phyloP scores from a whole-genome alignment of 1,284 basidiomycete genomes.

The Macrocystidia cucumis region DNA sequence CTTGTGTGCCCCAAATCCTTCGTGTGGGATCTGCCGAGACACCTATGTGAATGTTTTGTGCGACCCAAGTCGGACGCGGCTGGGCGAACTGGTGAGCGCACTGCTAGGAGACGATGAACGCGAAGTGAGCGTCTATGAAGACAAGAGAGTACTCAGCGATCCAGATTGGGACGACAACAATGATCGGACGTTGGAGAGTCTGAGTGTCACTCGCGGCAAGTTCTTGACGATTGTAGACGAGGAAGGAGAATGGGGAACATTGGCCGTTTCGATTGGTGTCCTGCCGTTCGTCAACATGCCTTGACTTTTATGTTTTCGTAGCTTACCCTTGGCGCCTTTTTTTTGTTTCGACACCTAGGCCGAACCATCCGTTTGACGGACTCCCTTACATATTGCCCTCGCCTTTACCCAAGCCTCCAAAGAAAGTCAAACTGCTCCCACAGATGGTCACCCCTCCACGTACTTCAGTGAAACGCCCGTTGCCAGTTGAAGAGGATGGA shows the following conservation, averaged over 20 bases:
- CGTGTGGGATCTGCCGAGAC: conserved; percentile 84
- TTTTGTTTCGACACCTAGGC: too few species aligned
- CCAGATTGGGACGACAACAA: conserved; percentile 88
- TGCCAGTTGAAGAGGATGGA: conserved; percentile 43
- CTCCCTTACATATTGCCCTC: conserved; percentile 53
- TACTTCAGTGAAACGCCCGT: conserved; percentile 44
- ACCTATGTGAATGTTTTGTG: conserved; percentile 73
- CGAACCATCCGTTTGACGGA: conserved; percentile 40
- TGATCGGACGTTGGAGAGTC: conserved; percentile 61
- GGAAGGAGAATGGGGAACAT: conserved; percentile 69
- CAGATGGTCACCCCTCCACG: conserved; percentile 33
- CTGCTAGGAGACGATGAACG: conserved; percentile 50
- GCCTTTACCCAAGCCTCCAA: conserved; percentile 48
- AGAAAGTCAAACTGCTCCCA: conserved; percentile 33
- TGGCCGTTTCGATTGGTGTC: conserved; percentile 64
- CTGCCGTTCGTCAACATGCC: conserved; percentile 78
- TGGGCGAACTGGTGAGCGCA: conserved; percentile 68
- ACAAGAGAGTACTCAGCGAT: conserved; percentile 75
- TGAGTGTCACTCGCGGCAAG: conserved; percentile 68
- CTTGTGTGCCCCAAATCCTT: conserved; percentile 58
- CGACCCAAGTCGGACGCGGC: conserved; percentile 55
- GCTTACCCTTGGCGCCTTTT: too few species aligned
- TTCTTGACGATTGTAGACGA: conserved; percentile 87
- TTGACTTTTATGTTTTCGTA: too few species aligned
- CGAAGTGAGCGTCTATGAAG: conserved; percentile 85